A percentile compares a stretch with the other conserved stretches of the same genome.
phyloP scores from a whole-genome alignment of 129 eudicot genomes.

The Dittrichia graveolens region DNA sequence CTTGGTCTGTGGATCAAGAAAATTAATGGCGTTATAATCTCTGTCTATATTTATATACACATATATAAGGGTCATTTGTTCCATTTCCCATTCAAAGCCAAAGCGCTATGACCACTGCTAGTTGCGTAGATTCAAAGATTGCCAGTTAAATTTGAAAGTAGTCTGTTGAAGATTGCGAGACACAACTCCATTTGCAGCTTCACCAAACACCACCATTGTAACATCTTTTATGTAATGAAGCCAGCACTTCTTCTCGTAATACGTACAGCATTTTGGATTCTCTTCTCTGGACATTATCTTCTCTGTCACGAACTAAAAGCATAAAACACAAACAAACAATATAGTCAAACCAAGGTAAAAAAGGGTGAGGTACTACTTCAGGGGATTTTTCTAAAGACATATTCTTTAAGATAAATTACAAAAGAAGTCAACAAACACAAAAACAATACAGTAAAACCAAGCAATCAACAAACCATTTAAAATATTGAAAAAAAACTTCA shows the following conservation, averaged over 20 bases:
- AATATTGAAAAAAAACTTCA: background rate
- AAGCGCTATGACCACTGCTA: background rate
- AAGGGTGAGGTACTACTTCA: too few relatives aligned
- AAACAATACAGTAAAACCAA: background rate
- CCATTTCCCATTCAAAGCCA: background rate
- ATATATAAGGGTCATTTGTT: background rate
- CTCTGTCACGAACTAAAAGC: slow-evolving; percentile 43
- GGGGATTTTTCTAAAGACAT: too few relatives aligned
- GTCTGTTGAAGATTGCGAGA: slow-evolving; percentile 23
- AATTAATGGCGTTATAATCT: slow-evolving; percentile 15
- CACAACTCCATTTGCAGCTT: slow-evolving; percentile 13
- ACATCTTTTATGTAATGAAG: slow-evolving; percentile 52
- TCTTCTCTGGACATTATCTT: slow-evolving; percentile 45
- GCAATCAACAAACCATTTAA: background rate
- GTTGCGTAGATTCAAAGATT: background rate
- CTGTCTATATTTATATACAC: background rate
- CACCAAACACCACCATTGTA: slow-evolving; percentile 21
- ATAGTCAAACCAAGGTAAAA: background rate
- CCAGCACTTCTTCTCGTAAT: slow-evolving; percentile 60
- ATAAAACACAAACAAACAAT: background rate
- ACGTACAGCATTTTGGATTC: slow-evolving; percentile 55
- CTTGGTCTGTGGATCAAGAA: background rate
- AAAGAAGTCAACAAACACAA: background rate
- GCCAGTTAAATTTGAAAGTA: slow-evolving; percentile 35
- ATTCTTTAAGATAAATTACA: too few relatives aligned